A percentile compares a stretch with the other conserved stretches of the same genome.
Evolutionary conservation across 805 yeast species (phyloP).

Genomic region (Pichia kluyveri): DNA sequence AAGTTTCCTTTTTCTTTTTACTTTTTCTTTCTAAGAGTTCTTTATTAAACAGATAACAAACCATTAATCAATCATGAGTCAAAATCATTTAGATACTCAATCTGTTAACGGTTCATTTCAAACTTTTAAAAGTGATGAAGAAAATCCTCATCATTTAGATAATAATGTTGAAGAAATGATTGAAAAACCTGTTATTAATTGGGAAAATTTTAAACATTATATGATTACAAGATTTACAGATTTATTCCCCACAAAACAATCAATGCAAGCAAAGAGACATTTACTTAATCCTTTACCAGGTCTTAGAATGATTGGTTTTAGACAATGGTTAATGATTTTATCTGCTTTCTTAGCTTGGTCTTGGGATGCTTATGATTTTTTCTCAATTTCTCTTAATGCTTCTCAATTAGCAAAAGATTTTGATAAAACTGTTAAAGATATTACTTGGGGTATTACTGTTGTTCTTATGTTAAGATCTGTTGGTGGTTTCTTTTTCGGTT

Average conservation of each 20-base stretch:
- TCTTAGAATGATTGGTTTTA: slow-evolving; percentile 35
- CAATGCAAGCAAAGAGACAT: slow-evolving; percentile 27
- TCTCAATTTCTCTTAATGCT: slow-evolving; percentile 46
- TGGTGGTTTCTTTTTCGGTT: slow-evolving; percentile 56
- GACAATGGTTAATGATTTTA: slow-evolving; percentile 48
- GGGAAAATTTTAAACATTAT: slow-evolving; percentile 28
- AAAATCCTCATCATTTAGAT: neutral
- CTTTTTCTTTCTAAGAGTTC: too few relatives aligned
- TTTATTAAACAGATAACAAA: too few relatives aligned
- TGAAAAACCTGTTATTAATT: slow-evolving; percentile 25
- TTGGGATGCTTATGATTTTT: slow-evolving; percentile 60
- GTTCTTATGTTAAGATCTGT: slow-evolving; percentile 62
- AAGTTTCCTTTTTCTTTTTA: neutral
- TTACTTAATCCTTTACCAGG: slow-evolving; percentile 58
- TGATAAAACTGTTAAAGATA: slow-evolving; percentile 35
- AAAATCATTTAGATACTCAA: neutral
- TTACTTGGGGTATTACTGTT: slow-evolving; percentile 61
- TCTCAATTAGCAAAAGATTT: slow-evolving; percentile 37
- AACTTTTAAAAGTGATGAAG: slow-evolving; percentile 7
- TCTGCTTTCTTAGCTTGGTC: slow-evolving; percentile 54
- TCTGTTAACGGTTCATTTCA: slow-evolving; percentile 5
- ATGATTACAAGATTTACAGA: slow-evolving; percentile 39
- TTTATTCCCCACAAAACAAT: slow-evolving; percentile 38
- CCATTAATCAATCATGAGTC: neutral
- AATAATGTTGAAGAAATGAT: slow-evolving; percentile 1